A percentile compares a stretch with the other conserved stretches of the same genome.
phyloP scores from a whole-genome alignment of 2,329 filamentous ascomycete species.

The Ophiostoma montium region DNA sequence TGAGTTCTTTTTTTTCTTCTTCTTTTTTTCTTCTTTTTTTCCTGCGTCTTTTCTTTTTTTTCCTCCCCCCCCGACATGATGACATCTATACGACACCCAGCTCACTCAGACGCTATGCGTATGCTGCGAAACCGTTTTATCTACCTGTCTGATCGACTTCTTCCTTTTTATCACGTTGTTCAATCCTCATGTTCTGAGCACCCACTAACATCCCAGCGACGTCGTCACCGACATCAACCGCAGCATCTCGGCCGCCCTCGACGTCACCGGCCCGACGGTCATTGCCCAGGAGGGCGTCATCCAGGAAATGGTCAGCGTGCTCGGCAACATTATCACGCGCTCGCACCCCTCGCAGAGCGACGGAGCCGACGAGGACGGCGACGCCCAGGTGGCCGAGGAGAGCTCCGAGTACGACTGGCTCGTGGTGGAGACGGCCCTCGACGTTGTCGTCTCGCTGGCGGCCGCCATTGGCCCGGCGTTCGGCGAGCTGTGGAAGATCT shows the following conservation, averaged over 20 bases:
- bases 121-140: conserved; percentile 76
- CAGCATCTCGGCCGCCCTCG: conserved; percentile 79
- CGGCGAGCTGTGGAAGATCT: conserved; percentile 84
- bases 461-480: conserved; percentile 71
- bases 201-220: conserved; percentile 36
- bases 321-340: conserved; percentile 72
- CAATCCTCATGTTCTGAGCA: not conserved
- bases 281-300: conserved; percentile 60
- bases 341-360: conserved; percentile 89
- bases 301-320: conserved; percentile 59
- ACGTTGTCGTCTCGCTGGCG: conserved; percentile 75
- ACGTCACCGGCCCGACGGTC: conserved; percentile 77
- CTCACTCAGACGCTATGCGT: conserved; percentile 94
- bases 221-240: conserved; percentile 93
- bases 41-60: conserved; percentile 28
- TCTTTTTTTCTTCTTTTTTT: conserved; percentile 32
- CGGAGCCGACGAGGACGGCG: conserved; percentile 66
- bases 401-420: conserved; percentile 97
- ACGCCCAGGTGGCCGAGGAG: conserved; percentile 56
- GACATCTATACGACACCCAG: conserved; percentile 89
- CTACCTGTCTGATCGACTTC: conserved; percentile 28
- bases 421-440: conserved; percentile 84
- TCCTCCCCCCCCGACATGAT: conserved; percentile 43
- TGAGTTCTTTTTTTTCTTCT: conserved; percentile 49
- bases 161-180: not conserved